Evolutionary conservation across 2,329 filamentous ascomycete species (phyloP), one percentile per base, ranked within the genome.

Genomic region (Fusarium xylarioides): DNA sequence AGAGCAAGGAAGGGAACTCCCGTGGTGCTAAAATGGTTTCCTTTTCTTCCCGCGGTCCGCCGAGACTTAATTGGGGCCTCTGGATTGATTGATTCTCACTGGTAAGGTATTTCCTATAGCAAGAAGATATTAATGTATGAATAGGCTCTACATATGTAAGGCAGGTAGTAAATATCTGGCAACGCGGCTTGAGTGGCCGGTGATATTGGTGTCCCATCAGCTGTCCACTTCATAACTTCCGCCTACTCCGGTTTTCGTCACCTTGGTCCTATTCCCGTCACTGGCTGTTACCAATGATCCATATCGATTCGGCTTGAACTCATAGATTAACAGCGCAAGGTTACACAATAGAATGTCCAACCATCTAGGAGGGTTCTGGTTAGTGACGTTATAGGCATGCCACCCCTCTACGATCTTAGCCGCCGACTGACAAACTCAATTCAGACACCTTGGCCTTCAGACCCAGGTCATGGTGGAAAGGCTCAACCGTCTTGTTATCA

Each of bases 1-100:
- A 62, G 21, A 43, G 38, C 55, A 34, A 66, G 66, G 56, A 57
- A 73, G 70, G 70, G 70, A 70, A 55, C 66, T 73, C 70, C 70
- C 70, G 70, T 47, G 26, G 49, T 73, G 52, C 70, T 73, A 70
- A 69, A 55, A 55, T 60, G 55, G 35, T 63, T 61, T 56, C 54
- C 37, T 47, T 58, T 58, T 38, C 46, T 54, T 70, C 55, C 53
- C 56, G 54, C 40, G 53, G 50, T 35, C 59, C 44, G 40, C 49
- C 38, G 30, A 47, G 43, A 49, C 28, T 58, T 42, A 52, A 63
- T 42, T 59, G 56, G 52, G 53, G 28, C 46, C 34, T 38, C 30
- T 67, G 38, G 23, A 23, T 28, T 40, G 19, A 26, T 34, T 44
- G 19, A 49, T 26, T 38, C 32, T 30, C 15, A 52, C 32, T 15